Conservation (phyloP, 1,284 basidiomycete genomes). For the Ustilago curta region DNA sequence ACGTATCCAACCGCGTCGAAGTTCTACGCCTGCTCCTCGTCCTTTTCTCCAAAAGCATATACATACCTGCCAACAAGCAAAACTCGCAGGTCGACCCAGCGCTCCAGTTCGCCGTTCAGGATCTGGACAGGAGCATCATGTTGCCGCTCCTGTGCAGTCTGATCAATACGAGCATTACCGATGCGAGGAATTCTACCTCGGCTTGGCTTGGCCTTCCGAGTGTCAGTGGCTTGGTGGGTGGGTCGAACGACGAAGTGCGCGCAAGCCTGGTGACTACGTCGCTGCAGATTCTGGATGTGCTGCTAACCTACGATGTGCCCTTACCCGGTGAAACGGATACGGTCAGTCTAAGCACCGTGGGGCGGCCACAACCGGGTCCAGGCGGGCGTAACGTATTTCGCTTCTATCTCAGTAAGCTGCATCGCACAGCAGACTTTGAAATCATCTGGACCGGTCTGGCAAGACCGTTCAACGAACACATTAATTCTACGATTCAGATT, state of each 20-base stretch:
- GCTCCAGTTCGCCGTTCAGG: slow-evolving; percentile 45
- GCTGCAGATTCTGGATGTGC: slow-evolving; percentile 58
- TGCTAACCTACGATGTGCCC: slow-evolving; percentile 58
- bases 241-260: slow-evolving; percentile 47
- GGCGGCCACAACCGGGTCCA: slow-evolving; percentile 25
- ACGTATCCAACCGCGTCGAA: slow-evolving; percentile 60
- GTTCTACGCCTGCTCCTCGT: slow-evolving; percentile 62
- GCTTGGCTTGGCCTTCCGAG: slow-evolving; percentile 43
- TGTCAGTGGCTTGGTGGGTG: slow-evolving; percentile 31
- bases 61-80: slow-evolving; percentile 50
- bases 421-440: slow-evolving; percentile 62
- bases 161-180: slow-evolving; percentile 60
- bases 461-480: slow-evolving; percentile 41
- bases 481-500: slow-evolving; percentile 44
- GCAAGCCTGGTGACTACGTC: slow-evolving; percentile 45
- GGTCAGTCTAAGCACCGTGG: slow-evolving; percentile 38
- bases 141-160: slow-evolving; percentile 65
- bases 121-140: slow-evolving; percentile 52
- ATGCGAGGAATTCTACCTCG: slow-evolving; percentile 39
- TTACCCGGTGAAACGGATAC: slow-evolving; percentile 32
- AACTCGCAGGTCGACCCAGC: slow-evolving; percentile 32
- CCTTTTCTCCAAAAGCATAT: slow-evolving; percentile 64
- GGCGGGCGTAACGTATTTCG: slow-evolving; percentile 56
- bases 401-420: slow-evolving; percentile 65
- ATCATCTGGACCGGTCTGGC: slow-evolving; percentile 50